Percentiles rank a stretch among this genome's conserved stretches.
phyloP scores from a whole-genome alignment of 1,139 yeast genomes.

The Hemisphaericaspora subhashii region DNA sequence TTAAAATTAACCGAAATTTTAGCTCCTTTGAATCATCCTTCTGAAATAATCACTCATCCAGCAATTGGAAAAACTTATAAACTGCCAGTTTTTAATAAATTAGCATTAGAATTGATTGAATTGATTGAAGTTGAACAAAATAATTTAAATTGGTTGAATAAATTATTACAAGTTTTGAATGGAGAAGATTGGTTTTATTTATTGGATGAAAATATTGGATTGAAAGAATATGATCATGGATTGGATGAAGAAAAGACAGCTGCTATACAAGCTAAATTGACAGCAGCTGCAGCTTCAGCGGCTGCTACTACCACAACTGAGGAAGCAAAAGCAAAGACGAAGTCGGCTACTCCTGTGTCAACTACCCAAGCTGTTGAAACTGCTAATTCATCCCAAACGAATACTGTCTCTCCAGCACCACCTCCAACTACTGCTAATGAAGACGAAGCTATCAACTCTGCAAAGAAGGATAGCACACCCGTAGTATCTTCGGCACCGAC shows the following conservation, averaged over 20 bases:
- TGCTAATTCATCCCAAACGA: background rate
- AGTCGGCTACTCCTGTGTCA: background rate
- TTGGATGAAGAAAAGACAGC: slow-evolving; percentile 52
- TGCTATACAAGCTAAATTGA: slow-evolving; percentile 22
- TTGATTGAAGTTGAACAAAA: slow-evolving; percentile 79
- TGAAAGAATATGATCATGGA: slow-evolving; percentile 72
- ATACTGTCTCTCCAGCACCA: background rate
- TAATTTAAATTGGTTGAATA: slow-evolving; percentile 67
- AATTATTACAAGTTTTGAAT: slow-evolving; percentile 71
- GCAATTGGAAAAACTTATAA: slow-evolving; percentile 66
- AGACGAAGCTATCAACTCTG: background rate
- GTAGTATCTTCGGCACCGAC: background rate
- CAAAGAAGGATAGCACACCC: too few species aligned
- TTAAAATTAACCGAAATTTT: slow-evolving; percentile 55
- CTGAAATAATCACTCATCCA: slow-evolving; percentile 73
- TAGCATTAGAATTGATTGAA: slow-evolving; percentile 73
- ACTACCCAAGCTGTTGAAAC: too few species aligned
- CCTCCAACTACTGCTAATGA: background rate
- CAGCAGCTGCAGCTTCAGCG: slow-evolving; percentile 1
- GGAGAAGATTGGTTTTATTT: slow-evolving; percentile 83
- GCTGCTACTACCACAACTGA: slow-evolving; percentile 35
- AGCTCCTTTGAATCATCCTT: slow-evolving; percentile 77
- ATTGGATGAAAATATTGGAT: slow-evolving; percentile 60
- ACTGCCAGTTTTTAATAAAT: slow-evolving; percentile 46
- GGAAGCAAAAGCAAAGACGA: slow-evolving; percentile 42